Conservation (phyloP, 2,329 filamentous ascomycete species). For the Blastomyces gilchristii region DNA sequence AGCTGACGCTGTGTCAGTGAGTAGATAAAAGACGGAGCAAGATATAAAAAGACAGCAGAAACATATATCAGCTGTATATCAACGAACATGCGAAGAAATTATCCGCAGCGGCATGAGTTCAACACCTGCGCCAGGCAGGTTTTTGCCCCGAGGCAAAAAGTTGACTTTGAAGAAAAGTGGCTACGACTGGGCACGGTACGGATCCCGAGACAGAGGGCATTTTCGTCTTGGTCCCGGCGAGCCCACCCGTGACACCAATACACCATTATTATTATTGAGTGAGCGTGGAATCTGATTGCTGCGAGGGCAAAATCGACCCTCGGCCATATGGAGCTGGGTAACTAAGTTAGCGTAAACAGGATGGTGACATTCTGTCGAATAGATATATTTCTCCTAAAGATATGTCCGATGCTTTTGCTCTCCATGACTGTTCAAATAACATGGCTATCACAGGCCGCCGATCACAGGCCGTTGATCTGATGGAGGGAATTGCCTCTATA, state of each 20-base stretch:
- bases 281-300: not conserved
- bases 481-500: not conserved
- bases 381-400: not conserved
- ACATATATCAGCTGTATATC: slow-evolving; percentile 5
- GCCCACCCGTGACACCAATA: not conserved
- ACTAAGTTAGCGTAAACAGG: not conserved
- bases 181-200: not conserved
- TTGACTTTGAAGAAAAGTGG: not conserved
- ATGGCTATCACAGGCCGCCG: not conserved
- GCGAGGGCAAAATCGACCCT: not conserved
- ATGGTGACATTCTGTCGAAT: not conserved
- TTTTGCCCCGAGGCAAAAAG: slow-evolving; percentile 11
- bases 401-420: not conserved
- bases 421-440: not conserved
- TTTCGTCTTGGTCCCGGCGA: slow-evolving; percentile 1
- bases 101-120: not conserved
- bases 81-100: not conserved
- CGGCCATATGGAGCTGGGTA: slow-evolving; percentile 8
- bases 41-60: not conserved
- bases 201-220: not conserved
- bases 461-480: not conserved
- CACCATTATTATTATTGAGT: no score
- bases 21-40: not conserved
- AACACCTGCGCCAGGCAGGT: not conserved
- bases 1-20: not conserved